These are phyloP conservation scores for Phytophthora boehmeriae DNA, from an alignment of 352 stramenopile genomes.

Conservation along the genomic window DNA sequence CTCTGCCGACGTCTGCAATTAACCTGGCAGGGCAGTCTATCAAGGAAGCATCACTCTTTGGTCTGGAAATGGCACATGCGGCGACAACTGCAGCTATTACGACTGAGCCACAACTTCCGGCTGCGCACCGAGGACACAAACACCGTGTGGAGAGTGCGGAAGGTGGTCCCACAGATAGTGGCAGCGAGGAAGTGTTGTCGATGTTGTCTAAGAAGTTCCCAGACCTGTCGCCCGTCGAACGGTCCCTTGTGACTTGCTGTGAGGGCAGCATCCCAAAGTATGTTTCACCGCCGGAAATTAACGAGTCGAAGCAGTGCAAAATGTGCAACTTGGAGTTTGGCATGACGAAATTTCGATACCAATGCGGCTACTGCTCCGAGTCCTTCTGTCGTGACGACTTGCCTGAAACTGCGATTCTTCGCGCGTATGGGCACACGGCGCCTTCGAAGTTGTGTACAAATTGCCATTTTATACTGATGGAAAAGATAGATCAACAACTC, in stretches of 20 bases:
- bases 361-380: slow-evolving; percentile 83
- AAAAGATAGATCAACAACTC: slow-evolving; percentile 82
- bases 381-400: slow-evolving; percentile 82
- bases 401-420: slow-evolving; percentile 57
- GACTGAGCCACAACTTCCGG: slow-evolving; percentile 46
- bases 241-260: slow-evolving; percentile 76
- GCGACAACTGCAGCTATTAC: slow-evolving; percentile 65
- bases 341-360: slow-evolving; percentile 85
- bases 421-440: slow-evolving; percentile 66
- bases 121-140: slow-evolving; percentile 12
- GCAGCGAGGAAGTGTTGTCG: slow-evolving; percentile 44
- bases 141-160: slow-evolving; percentile 8
- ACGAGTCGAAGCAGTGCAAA: slow-evolving; percentile 68
- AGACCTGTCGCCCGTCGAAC: slow-evolving; percentile 73
- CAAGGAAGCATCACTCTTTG: slow-evolving; percentile 78
- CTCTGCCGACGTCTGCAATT: slow-evolving; percentile 67
- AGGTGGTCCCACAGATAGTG: slow-evolving; percentile 24
- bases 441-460: slow-evolving; percentile 73
- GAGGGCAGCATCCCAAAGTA: slow-evolving; percentile 47
- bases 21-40: slow-evolving; percentile 73
- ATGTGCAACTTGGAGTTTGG: slow-evolving; percentile 74
- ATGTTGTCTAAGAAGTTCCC: slow-evolving; percentile 82
- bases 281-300: slow-evolving; percentile 69
- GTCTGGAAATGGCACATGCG: slow-evolving; percentile 72
- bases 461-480: slow-evolving; percentile 69